Percentiles rank a stretch among this genome's conserved stretches.
phyloP scores from a whole-genome alignment of 2,329 filamentous ascomycete species.

The Laburnicola sp. region DNA sequence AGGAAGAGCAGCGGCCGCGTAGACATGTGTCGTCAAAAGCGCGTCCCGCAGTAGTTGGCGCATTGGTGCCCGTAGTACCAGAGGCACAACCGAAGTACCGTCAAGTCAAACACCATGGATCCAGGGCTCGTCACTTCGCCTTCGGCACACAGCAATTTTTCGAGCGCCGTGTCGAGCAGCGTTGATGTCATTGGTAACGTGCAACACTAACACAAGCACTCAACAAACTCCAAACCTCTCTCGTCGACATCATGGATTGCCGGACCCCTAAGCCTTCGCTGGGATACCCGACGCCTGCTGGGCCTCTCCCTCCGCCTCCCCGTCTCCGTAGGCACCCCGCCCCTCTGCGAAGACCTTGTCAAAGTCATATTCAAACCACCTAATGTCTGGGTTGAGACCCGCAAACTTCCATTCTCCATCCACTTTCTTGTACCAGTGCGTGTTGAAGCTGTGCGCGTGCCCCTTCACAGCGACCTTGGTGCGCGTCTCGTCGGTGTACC shows the following conservation, averaged over 20 bases:
- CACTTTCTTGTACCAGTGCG: slow-evolving; percentile 60
- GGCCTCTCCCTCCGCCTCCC: slow-evolving; percentile 27
- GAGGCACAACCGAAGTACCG: background rate
- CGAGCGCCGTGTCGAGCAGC: background rate
- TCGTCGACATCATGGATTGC: background rate
- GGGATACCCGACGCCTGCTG: slow-evolving; percentile 48
- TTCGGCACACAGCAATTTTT: background rate
- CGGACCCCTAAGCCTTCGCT: slow-evolving; percentile 1
- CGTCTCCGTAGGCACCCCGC: slow-evolving; percentile 48
- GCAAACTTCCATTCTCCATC: slow-evolving; percentile 63
- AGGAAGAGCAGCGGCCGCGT: background rate
- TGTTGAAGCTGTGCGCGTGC: slow-evolving; percentile 60
- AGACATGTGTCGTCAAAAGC: background rate
- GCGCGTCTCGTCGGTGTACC: slow-evolving; percentile 54
- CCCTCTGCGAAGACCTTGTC: slow-evolving; percentile 58
- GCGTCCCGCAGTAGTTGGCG: background rate
- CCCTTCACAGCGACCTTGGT: slow-evolving; percentile 57
- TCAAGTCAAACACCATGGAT: too few relatives aligned
- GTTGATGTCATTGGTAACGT: background rate
- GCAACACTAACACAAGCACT: background rate
- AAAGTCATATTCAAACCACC: slow-evolving; percentile 61
- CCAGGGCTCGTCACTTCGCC: slow-evolving; percentile 5
- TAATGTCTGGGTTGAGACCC: slow-evolving; percentile 56
- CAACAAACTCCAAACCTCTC: background rate
- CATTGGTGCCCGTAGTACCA: slow-evolving; percentile 4